These are phyloP conservation scores for Bruguiera hainesii DNA, from an alignment of 441 rosid species.

Conservation along the genomic window DNA sequence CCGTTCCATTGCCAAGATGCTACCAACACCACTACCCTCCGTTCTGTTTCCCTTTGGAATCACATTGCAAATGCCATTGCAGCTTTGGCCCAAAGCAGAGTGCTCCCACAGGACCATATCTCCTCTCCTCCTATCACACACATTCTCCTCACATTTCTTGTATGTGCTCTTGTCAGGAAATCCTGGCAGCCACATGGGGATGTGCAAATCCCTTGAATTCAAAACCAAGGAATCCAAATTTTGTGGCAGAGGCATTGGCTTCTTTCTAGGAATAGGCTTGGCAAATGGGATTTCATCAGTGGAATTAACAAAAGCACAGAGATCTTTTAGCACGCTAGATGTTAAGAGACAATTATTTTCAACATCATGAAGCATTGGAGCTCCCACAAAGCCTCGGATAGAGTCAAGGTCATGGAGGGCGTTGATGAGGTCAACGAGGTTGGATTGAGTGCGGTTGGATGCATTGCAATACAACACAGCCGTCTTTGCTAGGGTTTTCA, in stretches of 20 bases:
- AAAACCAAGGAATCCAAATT: background rate
- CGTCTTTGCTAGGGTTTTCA: slow-evolving; percentile 38
- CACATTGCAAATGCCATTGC: background rate
- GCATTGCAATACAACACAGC: slow-evolving; percentile 39
- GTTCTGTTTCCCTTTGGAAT: background rate
- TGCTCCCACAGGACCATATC: slow-evolving; percentile 34
- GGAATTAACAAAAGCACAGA: slow-evolving; percentile 32
- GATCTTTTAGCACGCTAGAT: slow-evolving; percentile 31
- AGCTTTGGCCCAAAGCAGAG: background rate
- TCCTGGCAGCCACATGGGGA: slow-evolving; percentile 40
- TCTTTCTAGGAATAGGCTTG: slow-evolving; percentile 35
- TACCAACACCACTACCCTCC: background rate
- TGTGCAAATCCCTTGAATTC: slow-evolving; percentile 10
- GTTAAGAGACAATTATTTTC: slow-evolving; percentile 22
- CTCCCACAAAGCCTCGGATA: slow-evolving; percentile 40
- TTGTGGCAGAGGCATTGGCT: background rate
- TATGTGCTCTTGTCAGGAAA: slow-evolving; percentile 27
- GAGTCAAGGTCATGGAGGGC: slow-evolving; percentile 42
- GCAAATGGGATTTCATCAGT: slow-evolving; percentile 54
- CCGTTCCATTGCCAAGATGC: slow-evolving; percentile 17
- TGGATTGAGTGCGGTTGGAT: slow-evolving; percentile 45
- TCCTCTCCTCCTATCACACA: background rate
- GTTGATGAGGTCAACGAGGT: slow-evolving; percentile 45
- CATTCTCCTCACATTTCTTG: background rate
- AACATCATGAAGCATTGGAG: slow-evolving; percentile 26